Conservation (phyloP, 768 basidiomycete genomes). For the Trametes cinnabarina region DNA sequence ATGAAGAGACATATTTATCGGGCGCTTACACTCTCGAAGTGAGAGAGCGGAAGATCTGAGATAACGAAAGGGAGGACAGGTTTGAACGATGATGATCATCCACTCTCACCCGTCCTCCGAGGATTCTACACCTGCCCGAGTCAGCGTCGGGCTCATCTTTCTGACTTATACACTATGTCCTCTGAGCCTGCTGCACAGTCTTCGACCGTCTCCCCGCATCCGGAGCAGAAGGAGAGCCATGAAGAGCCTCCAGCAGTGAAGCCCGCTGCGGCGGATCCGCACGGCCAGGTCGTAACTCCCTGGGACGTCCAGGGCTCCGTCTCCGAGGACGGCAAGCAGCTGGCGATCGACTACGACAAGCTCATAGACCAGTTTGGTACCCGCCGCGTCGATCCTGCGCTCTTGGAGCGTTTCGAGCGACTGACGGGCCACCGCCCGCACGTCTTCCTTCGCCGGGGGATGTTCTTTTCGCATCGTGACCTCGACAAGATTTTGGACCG, state of each 20-base stretch:
- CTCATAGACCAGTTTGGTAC: conserved; percentile 94
- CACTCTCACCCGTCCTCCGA: not conserved
- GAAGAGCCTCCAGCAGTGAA: conserved; percentile 29
- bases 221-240: conserved; percentile 1
- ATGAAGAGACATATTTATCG: too few relatives aligned
- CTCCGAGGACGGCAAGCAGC: conserved; percentile 83
- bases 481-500: conserved; percentile 92
- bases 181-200: not conserved
- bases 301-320: conserved; percentile 97
- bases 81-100: conserved; percentile 3
- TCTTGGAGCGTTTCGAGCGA: conserved; percentile 87
- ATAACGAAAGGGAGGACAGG: not conserved
- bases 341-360: conserved; percentile 96
- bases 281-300: conserved; percentile 87
- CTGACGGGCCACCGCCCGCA: conserved; percentile 89
- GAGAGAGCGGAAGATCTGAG: conserved; percentile 10
- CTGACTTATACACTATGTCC: conserved; percentile 9
- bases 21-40: not conserved
- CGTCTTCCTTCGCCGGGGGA: conserved; percentile 81
- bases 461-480: conserved; percentile 98
- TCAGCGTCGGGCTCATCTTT: conserved; percentile 1
- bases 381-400: conserved; percentile 65
- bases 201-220: conserved; percentile 11
- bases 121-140: conserved; percentile 3
- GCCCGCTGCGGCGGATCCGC: conserved; percentile 31